phyloP scores from a whole-genome alignment of 2,329 filamentous ascomycete species.

The Curvularia spicifera region DNA sequence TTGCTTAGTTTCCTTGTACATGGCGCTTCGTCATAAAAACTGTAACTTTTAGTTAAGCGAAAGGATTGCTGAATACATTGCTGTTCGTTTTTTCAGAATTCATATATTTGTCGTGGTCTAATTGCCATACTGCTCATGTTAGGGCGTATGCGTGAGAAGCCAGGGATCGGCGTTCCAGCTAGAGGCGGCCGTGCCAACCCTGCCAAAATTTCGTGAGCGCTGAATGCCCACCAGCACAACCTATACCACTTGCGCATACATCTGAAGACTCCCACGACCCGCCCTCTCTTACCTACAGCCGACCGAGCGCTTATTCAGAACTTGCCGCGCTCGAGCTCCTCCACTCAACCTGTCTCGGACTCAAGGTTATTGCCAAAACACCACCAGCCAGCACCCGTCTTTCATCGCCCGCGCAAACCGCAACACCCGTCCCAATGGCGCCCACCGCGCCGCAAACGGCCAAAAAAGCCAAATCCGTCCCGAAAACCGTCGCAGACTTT shows the following conservation, averaged over 20 bases:
- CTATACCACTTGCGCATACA: conserved; percentile 7
- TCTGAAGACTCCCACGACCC: background rate
- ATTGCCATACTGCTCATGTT: background rate
- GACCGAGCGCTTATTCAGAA: background rate
- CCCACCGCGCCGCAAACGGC: conserved; percentile 22
- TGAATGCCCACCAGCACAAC: conserved; percentile 14
- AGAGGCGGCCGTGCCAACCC: conserved; percentile 37
- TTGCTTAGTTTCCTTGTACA: conserved; percentile 8
- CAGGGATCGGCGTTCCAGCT: background rate
- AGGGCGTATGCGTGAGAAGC: background rate
- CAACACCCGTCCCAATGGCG: conserved; percentile 25
- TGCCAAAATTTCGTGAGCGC: conserved; percentile 43
- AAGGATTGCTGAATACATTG: background rate
- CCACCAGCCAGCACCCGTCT: conserved; percentile 1
- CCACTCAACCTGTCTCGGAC: background rate
- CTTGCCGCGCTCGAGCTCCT: background rate
- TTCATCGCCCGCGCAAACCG: background rate
- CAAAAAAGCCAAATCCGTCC: conserved; percentile 26
- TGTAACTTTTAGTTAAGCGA: background rate
- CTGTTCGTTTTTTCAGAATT: background rate
- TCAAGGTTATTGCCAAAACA: background rate
- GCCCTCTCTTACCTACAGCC: background rate
- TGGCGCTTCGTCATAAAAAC: background rate
- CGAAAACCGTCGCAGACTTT: conserved; percentile 64
- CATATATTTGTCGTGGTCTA: background rate